Conservation (phyloP, 306 rosid species). For the Lathyrus tuberosus region DNA sequence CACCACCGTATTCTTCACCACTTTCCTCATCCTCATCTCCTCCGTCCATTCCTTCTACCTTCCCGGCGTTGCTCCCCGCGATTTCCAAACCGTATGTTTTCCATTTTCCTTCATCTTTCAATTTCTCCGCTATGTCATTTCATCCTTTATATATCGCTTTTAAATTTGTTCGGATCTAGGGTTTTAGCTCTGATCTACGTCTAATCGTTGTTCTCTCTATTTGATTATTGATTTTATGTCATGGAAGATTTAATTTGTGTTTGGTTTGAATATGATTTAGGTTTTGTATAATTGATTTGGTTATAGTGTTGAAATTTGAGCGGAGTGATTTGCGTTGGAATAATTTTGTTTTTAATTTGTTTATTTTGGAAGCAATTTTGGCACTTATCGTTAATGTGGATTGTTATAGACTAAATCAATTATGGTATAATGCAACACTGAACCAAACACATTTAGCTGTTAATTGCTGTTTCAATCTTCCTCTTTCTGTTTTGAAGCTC, state of each 20-base stretch:
- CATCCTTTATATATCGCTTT: not conserved
- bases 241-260: constrained; percentile 16
- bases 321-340: not conserved
- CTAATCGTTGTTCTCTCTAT: not conserved
- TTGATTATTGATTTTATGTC: not conserved
- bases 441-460: not conserved
- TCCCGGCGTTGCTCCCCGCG: constrained; percentile 99
- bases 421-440: not conserved
- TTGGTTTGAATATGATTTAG: not conserved
- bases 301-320: not conserved
- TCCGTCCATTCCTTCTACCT: constrained; percentile 85
- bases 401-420: not conserved
- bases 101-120: constrained; percentile 28
- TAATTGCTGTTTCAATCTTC: constrained; percentile 3
- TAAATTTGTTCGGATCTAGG: constrained; percentile 61
- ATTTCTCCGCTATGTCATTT: constrained; percentile 1
- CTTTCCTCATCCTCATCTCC: constrained; percentile 58
- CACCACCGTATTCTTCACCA: constrained; percentile 43
- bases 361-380: not conserved
- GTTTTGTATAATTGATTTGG: constrained; percentile 1
- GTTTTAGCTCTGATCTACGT: constrained; percentile 60
- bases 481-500: constrained; percentile 22
- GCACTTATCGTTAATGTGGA: not conserved
- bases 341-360: not conserved
- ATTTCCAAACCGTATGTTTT: constrained; percentile 69